phyloP scores from a whole-genome alignment of 257 asterid genomes.

The Salvia miltiorrhiza region DNA sequence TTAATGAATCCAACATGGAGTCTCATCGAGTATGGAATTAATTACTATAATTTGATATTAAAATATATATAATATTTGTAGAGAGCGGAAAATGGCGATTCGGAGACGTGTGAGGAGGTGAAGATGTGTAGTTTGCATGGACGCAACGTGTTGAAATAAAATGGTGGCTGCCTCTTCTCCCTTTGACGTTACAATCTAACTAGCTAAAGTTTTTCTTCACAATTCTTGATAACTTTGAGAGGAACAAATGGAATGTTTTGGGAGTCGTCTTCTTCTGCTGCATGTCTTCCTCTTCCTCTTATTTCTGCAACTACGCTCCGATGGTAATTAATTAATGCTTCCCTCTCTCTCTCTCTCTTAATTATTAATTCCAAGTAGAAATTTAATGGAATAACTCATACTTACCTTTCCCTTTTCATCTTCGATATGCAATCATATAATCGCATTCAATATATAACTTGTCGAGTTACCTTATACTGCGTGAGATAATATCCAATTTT shows the following conservation, averaged over 20 bases:
- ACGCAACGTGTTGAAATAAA: slow-evolving; percentile 43
- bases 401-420: too few species aligned
- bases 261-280: slow-evolving; percentile 22
- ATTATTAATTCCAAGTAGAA: too few species aligned
- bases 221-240: not conserved
- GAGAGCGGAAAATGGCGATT: not conserved
- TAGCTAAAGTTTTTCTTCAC: not conserved
- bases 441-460: too few species aligned
- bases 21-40: too few species aligned
- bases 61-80: too few species aligned
- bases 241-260: slow-evolving; percentile 24
- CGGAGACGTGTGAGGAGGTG: slow-evolving; percentile 5
- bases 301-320: slow-evolving; percentile 27
- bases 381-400: too few species aligned
- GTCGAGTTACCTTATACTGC: too few species aligned
- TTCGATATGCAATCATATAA: too few species aligned
- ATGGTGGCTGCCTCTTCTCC: not conserved
- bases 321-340: slow-evolving; percentile 29
- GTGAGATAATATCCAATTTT: too few species aligned
- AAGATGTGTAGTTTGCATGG: slow-evolving; percentile 34
- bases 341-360: slow-evolving; percentile 8
- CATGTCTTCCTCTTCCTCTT: slow-evolving; percentile 28
- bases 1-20: too few species aligned
- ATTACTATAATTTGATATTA: too few species aligned
- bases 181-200: not conserved